Conservation (phyloP, 2,329 filamentous ascomycete species). For the Endoconidiophora laricicola region DNA sequence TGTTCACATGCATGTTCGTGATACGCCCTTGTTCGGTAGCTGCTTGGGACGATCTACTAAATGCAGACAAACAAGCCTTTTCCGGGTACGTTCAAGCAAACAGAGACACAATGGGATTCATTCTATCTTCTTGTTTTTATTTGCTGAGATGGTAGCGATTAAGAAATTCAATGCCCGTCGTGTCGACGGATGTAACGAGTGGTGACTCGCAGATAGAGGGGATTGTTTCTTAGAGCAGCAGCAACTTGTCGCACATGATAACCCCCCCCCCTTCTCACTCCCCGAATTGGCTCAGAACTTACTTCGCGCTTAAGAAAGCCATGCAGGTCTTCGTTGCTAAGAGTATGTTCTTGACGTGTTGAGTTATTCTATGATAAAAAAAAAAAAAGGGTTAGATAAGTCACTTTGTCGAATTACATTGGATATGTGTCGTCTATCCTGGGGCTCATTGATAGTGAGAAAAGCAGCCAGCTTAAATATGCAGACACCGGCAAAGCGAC, state of each 20-base stretch:
- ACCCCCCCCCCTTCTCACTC: too few species aligned
- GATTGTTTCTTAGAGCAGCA: not conserved
- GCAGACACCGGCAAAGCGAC: too few species aligned
- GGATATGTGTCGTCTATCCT: too few species aligned
- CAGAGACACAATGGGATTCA: slow-evolving; percentile 4
- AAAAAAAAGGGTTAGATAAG: too few species aligned
- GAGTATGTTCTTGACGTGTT: not conserved
- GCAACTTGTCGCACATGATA: too few species aligned
- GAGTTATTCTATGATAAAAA: not conserved
- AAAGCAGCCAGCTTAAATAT: too few species aligned
- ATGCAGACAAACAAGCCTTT: not conserved
- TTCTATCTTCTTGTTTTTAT: slow-evolving; percentile 26
- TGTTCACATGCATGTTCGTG: not conserved
- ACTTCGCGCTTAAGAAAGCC: slow-evolving; percentile 4
- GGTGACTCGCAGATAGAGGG: slow-evolving; percentile 20
- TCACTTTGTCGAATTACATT: too few species aligned
- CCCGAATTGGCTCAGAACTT: not conserved
- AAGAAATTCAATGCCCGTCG: too few species aligned
- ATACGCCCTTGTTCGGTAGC: not conserved
- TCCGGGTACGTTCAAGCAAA: not conserved
- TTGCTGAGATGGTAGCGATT: not conserved
- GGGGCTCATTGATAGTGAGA: too few species aligned
- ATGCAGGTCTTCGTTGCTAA: slow-evolving; percentile 1
- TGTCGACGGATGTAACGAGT: too few species aligned
- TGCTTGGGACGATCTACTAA: not conserved